These are phyloP conservation scores for Fragosphaeria purpurea DNA, from an alignment of 2,329 filamentous ascomycete species.

Conservation along the genomic window DNA sequence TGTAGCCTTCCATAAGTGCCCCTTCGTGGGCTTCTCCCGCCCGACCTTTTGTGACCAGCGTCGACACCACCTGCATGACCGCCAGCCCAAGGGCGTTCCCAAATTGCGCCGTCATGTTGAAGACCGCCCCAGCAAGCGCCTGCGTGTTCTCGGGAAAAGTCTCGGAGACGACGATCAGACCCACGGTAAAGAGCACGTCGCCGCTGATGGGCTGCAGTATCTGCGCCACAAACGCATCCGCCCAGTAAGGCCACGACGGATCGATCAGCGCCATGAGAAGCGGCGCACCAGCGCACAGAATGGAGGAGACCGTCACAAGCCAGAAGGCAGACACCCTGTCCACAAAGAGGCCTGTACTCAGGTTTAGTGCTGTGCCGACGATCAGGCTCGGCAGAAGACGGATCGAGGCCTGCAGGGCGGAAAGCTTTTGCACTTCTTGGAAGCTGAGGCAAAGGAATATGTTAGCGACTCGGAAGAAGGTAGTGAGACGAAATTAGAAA, in stretches of 20 bases:
- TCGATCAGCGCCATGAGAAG: constrained; percentile 45
- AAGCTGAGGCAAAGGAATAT: constrained; percentile 25
- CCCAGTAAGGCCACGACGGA: constrained; percentile 41
- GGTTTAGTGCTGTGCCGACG: constrained; percentile 31
- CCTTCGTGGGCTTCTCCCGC: background rate
- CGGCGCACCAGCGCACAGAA: constrained; percentile 34
- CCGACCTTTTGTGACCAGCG: background rate
- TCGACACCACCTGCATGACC: constrained; percentile 1
- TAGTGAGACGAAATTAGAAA: too few species aligned
- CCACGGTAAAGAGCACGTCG: constrained; percentile 46
- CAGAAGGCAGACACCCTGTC: constrained; percentile 30
- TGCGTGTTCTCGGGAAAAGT: constrained; percentile 47
- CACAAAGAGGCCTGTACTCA: constrained; percentile 34
- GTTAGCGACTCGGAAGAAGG: constrained; percentile 1
- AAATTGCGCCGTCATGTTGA: constrained; percentile 48
- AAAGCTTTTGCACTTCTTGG: constrained; percentile 37
- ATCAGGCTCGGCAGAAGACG: constrained; percentile 35
- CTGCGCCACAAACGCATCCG: constrained; percentile 26
- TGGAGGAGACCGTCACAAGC: constrained; percentile 29
- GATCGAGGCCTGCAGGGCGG: constrained; percentile 34
- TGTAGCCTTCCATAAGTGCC: constrained; percentile 3
- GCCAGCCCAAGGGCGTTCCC: constrained; percentile 3
- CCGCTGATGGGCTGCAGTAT: constrained; percentile 30
- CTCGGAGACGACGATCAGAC: constrained; percentile 42
- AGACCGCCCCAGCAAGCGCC: constrained; percentile 50